Conservation (phyloP, 768 basidiomycete genomes). For the Auriscalpium vulgare region DNA sequence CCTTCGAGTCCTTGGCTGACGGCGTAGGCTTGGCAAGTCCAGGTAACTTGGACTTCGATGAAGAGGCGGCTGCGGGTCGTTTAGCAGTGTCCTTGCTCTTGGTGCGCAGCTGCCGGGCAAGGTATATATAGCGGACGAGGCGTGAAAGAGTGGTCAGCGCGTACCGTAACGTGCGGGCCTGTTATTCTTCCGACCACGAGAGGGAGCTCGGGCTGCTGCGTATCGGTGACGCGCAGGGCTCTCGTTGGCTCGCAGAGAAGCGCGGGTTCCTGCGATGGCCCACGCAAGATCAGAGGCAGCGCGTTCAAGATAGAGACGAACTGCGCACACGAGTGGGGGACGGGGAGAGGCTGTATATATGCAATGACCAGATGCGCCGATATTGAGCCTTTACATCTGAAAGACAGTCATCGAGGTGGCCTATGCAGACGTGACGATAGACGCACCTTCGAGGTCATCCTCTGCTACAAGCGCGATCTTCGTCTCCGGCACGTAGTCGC, state of each 20-base stretch:
- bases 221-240: conserved; percentile 7
- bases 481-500: conserved; percentile 36
- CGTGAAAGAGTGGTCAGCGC: background rate
- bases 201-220: background rate
- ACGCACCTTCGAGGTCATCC: conserved; percentile 55
- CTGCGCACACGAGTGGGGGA: conserved; percentile 42
- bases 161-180: conserved; percentile 9
- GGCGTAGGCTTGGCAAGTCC: conserved; percentile 8
- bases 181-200: conserved; percentile 7
- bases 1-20: background rate
- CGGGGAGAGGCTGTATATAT: conserved; percentile 69
- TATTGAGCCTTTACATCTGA: conserved; percentile 51
- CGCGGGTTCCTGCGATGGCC: conserved; percentile 31
- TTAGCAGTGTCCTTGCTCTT: background rate
- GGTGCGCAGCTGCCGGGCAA: background rate
- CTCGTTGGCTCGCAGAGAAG: conserved; percentile 24
- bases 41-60: conserved; percentile 10
- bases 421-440: background rate
- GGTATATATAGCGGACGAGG: background rate
- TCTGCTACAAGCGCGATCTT: conserved; percentile 57
- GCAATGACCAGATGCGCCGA: conserved; percentile 41
- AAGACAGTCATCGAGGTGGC: background rate
- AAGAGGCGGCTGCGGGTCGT: conserved; percentile 3
- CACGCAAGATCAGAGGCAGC: background rate
- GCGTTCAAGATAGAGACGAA: background rate